A percentile compares a stretch with the other conserved stretches of the same genome.
Conservation (phyloP, 768 basidiomycete genomes). For the Tulasnella sp. region DNA sequence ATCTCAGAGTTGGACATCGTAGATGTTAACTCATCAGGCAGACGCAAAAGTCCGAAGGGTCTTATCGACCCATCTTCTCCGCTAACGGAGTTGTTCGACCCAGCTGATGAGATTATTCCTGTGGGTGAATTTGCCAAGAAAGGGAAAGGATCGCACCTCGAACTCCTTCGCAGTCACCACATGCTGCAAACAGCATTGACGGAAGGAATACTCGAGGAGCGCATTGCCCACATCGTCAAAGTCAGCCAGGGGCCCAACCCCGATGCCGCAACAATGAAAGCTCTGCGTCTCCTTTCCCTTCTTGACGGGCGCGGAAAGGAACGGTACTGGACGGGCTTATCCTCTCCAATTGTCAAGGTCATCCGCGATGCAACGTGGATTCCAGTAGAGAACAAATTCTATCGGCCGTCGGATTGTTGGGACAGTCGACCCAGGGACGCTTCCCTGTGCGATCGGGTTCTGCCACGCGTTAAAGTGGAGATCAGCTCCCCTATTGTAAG, state of each 20-base stretch:
- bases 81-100: not conserved
- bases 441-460: constrained; percentile 5
- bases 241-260: not conserved
- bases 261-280: not conserved
- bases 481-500: not conserved
- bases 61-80: constrained; percentile 1
- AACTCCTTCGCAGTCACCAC: not conserved
- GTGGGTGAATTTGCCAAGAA: not conserved
- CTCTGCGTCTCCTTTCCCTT: not conserved
- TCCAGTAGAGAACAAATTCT: not conserved
- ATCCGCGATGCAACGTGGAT: not conserved
- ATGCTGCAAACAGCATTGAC: not conserved
- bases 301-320: not conserved
- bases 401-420: not conserved
- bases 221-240: not conserved
- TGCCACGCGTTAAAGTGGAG: not conserved
- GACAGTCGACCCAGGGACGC: not conserved
- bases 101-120: not conserved
- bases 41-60: not conserved
- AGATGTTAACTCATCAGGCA: not conserved
- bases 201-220: not conserved
- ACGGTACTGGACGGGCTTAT: not conserved
- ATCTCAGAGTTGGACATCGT: not conserved
- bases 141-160: not conserved
- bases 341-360: not conserved